A percentile compares a stretch with the other conserved stretches of the same genome.
These are phyloP conservation scores for Termitomyces sp. DNA, from an alignment of 768 basidiomycete species.

Conservation along the genomic window DNA sequence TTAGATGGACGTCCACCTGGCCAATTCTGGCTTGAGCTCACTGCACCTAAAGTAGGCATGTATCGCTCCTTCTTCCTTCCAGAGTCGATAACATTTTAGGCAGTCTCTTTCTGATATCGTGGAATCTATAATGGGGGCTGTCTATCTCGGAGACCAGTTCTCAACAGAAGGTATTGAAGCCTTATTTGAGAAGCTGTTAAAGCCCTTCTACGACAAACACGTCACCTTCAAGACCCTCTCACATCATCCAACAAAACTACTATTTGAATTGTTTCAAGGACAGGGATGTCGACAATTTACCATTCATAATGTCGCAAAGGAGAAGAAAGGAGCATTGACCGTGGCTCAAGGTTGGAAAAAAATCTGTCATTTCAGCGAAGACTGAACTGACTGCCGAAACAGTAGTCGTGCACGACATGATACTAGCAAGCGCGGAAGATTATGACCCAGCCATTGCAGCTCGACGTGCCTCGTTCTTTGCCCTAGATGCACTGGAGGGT, in stretches of 20 bases:
- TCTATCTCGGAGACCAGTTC: constrained; percentile 75
- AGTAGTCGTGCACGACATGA: constrained; percentile 68
- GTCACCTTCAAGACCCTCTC: constrained; percentile 69
- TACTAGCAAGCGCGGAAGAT: constrained; percentile 56
- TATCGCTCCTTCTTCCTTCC: background rate
- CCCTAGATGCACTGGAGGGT: constrained; percentile 63
- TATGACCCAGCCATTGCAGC: constrained; percentile 47
- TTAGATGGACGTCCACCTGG: constrained; percentile 48
- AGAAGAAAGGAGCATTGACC: constrained; percentile 1
- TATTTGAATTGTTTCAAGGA: constrained; percentile 70
- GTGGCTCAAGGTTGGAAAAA: constrained; percentile 5
- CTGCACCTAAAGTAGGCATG: constrained; percentile 65
- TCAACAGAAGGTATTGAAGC: constrained; percentile 53
- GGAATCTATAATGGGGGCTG: constrained; percentile 74
- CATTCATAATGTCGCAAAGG: constrained; percentile 43
- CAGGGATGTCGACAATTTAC: constrained; percentile 66
- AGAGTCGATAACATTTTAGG: background rate
- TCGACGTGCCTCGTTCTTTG: constrained; percentile 56
- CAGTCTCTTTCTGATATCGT: constrained; percentile 77
- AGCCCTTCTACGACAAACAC: constrained; percentile 77
- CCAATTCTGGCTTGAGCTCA: constrained; percentile 76
- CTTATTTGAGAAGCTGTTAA: constrained; percentile 62
- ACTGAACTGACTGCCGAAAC: constrained; percentile 4
- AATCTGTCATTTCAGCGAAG: background rate
- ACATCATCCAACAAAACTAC: constrained; percentile 70